Evolutionary conservation across 805 yeast species (phyloP).

Genomic region (Monosporozyma yasuniensis): DNA sequence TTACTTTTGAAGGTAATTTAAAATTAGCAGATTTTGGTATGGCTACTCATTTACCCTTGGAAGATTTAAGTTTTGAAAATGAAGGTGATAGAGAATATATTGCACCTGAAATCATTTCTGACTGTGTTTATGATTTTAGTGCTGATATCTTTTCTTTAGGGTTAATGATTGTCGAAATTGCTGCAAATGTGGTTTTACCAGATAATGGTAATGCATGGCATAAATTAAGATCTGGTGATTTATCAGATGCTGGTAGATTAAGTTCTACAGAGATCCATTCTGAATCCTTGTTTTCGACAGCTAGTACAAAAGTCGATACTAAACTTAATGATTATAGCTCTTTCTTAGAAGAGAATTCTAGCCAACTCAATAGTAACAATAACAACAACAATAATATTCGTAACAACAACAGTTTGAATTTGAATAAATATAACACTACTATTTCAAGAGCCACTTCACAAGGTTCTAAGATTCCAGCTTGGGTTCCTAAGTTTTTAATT

Average conservation of each 20-base stretch:
- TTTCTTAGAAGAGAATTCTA: background rate
- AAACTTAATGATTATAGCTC: slow-evolving; percentile 4
- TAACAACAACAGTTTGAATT: background rate
- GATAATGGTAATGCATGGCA: slow-evolving; percentile 98
- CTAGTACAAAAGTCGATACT: slow-evolving; percentile 23
- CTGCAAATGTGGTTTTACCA: slow-evolving; percentile 89
- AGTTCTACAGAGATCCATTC: slow-evolving; percentile 57
- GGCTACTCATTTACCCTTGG: slow-evolving; percentile 74
- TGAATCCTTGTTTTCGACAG: slow-evolving; percentile 23
- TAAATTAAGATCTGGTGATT: slow-evolving; percentile 85
- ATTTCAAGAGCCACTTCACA: background rate
- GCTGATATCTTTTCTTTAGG: slow-evolving; percentile 97
- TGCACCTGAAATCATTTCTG: slow-evolving; percentile 89
- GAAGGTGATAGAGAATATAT: slow-evolving; percentile 97
- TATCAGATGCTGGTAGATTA: slow-evolving; percentile 86
- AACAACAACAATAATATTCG: slow-evolving; percentile 4
- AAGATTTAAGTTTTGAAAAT: slow-evolving; percentile 57
- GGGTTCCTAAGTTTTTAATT: slow-evolving; percentile 82
- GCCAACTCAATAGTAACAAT: slow-evolving; percentile 6
- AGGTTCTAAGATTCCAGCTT: slow-evolving; percentile 45
- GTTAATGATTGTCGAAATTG: slow-evolving; percentile 84
- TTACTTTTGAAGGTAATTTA: slow-evolving; percentile 88
- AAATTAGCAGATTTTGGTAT: slow-evolving; percentile 97
- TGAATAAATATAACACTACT: background rate
- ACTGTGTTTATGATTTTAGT: slow-evolving; percentile 74